These are phyloP conservation scores for Cymbidium sinense DNA, from an alignment of 106 monocot species.

Conservation along the genomic window DNA sequence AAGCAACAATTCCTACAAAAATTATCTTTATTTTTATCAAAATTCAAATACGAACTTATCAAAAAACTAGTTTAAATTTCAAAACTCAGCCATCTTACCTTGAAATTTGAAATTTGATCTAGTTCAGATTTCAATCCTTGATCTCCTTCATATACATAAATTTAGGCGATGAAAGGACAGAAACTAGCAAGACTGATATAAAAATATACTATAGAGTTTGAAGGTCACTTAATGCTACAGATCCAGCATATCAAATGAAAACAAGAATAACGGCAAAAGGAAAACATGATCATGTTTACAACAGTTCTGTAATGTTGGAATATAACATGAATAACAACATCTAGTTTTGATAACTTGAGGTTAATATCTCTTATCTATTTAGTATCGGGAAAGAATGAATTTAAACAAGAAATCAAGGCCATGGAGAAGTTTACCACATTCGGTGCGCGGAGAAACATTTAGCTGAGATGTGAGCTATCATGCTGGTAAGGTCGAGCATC, in stretches of 20 bases:
- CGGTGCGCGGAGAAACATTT: slow-evolving; percentile 1
- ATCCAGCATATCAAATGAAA: neutral
- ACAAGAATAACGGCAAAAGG: neutral
- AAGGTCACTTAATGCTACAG: neutral
- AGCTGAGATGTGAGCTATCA: slow-evolving; percentile 5
- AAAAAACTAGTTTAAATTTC: no score
- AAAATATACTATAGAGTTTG: neutral
- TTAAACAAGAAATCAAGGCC: no score
- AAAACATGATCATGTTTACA: neutral
- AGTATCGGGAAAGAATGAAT: neutral
- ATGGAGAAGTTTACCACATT: neutral
- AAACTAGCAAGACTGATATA: neutral
- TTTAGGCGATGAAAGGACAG: neutral
- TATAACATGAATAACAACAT: neutral
- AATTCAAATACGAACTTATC: no score
- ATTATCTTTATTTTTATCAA: no score
- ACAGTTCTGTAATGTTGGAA: neutral
- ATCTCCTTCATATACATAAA: neutral
- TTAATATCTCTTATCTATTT: neutral
- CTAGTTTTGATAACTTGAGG: neutral
- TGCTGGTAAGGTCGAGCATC: neutral
- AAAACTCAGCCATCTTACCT: no score
- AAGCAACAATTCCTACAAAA: no score
- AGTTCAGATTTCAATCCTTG: no score
- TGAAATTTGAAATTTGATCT: no score